A percentile compares a stretch with the other conserved stretches of the same genome.
These are phyloP conservation scores for Colletotrichum agaves DNA, from an alignment of 2,329 filamentous ascomycete species.

Conservation along the genomic window DNA sequence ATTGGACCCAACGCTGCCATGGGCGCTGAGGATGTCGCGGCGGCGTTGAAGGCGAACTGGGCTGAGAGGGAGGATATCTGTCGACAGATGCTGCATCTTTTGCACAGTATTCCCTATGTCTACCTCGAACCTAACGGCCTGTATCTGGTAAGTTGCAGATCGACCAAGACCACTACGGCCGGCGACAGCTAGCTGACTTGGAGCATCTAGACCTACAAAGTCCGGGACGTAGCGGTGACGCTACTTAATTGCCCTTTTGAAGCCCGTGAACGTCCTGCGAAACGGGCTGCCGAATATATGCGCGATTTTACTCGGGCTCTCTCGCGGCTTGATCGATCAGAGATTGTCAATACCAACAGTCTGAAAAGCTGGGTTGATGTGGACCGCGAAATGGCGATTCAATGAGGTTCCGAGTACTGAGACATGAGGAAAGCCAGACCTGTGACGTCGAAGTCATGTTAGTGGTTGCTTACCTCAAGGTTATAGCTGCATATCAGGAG, in stretches of 20 bases:
- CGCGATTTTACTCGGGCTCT: conserved; percentile 44
- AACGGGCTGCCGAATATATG: conserved; percentile 43
- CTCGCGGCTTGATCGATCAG: conserved; percentile 45
- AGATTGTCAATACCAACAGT: conserved; percentile 46
- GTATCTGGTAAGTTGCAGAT: conserved; percentile 42
- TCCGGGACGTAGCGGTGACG: conserved; percentile 48
- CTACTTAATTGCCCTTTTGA: conserved; percentile 48
- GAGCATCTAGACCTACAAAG: conserved; percentile 44
- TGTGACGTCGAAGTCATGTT: too few species aligned
- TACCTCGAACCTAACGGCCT: conserved; percentile 49
- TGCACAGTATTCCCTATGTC: conserved; percentile 46
- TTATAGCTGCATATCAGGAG: too few species aligned
- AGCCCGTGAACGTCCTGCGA: conserved; percentile 40
- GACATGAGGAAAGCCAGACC: too few species aligned
- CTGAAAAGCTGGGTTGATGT: conserved; percentile 46
- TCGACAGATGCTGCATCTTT: conserved; percentile 48
- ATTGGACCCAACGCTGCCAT: conserved; percentile 14
- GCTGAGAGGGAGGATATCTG: conserved; percentile 49
- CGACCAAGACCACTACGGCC: neutral
- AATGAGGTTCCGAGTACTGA: neutral
- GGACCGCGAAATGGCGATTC: conserved; percentile 25
- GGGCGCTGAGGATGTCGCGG: neutral
- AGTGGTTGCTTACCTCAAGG: too few species aligned
- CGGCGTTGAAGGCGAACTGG: conserved; percentile 42
- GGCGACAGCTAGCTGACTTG: neutral